A percentile compares a stretch with the other conserved stretches of the same genome.
Conservation (phyloP, 2,329 filamentous ascomycete species). For the Chrysosphaeria jannelii region DNA sequence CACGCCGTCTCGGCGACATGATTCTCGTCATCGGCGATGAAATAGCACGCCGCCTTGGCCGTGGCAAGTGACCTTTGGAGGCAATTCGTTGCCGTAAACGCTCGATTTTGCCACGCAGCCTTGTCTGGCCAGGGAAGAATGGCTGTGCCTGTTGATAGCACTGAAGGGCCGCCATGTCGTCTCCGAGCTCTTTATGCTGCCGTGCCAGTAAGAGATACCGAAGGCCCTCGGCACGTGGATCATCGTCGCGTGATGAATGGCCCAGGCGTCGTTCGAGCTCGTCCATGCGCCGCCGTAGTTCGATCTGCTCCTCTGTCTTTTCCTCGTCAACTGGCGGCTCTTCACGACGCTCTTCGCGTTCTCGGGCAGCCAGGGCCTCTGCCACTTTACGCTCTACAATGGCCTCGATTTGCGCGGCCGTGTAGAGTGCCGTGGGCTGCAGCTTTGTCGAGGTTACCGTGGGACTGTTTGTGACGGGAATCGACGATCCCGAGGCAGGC, state of each 20-base stretch:
- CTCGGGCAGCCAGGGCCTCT: conserved; percentile 59
- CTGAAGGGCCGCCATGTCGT: conserved; percentile 45
- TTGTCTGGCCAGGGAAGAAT: conserved; percentile 63
- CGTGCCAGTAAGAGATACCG: conserved; percentile 73
- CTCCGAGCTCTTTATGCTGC: conserved; percentile 60
- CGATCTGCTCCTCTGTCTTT: conserved; percentile 15
- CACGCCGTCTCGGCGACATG: no score
- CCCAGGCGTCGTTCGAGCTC: conserved; percentile 69
- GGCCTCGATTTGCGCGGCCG: conserved; percentile 54
- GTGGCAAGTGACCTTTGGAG: no score
- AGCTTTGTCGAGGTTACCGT: conserved; percentile 3
- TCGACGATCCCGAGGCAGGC: no score
- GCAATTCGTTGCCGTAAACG: no score
- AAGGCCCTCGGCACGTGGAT: conserved; percentile 51
- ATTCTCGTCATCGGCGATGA: no score
- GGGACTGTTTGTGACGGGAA: no score
- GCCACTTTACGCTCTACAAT: conserved; percentile 79
- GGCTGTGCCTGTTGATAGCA: conserved; percentile 69
- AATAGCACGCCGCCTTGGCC: no score
- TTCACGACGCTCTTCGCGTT: conserved; percentile 17
- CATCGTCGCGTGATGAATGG: conserved; percentile 25
- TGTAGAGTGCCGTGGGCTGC: conserved; percentile 12
- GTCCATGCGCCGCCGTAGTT: conserved; percentile 54
- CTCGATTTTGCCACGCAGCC: conserved; percentile 42
- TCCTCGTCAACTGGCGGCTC: no score